phyloP scores from a whole-genome alignment of 2,329 filamentous ascomycete genomes.

The Colletotrichum plurivorum region DNA sequence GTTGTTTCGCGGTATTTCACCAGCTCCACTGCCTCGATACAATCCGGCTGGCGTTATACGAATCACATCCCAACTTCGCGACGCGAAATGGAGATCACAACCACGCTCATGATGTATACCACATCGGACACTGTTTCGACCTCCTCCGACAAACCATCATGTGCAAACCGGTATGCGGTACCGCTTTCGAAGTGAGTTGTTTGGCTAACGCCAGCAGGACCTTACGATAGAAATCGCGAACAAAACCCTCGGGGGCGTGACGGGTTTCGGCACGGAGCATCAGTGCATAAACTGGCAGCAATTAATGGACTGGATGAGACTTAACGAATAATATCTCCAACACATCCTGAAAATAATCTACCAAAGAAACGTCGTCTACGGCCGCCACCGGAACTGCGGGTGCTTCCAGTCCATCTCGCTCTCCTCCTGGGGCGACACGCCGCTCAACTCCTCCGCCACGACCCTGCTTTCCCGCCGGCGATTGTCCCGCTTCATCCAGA shows the following conservation, averaged over 20 bases:
- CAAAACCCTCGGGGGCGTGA: slow-evolving; percentile 1
- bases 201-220: not conserved
- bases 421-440: slow-evolving; percentile 65
- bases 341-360: not conserved
- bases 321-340: not conserved
- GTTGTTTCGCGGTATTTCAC: slow-evolving; percentile 40
- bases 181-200: no score
- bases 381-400: slow-evolving; percentile 73
- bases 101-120: slow-evolving; percentile 6
- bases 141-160: slow-evolving; percentile 11
- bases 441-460: slow-evolving; percentile 62
- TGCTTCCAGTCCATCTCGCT: slow-evolving; percentile 77
- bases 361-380: slow-evolving; percentile 34
- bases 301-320: slow-evolving; percentile 14
- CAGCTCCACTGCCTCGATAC: slow-evolving; percentile 44
- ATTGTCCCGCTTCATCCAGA: slow-evolving; percentile 77
- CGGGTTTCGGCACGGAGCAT: slow-evolving; percentile 20
- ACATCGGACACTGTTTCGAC: slow-evolving; percentile 23
- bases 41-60: slow-evolving; percentile 31
- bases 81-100: not conserved
- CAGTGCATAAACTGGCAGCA: slow-evolving; percentile 14
- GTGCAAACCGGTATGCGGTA: not conserved
- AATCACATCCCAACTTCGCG: not conserved
- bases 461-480: slow-evolving; percentile 45
- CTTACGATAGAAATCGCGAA: slow-evolving; percentile 10